Conservation (phyloP, 805 yeast species). For the Pichia ethanolica region DNA sequence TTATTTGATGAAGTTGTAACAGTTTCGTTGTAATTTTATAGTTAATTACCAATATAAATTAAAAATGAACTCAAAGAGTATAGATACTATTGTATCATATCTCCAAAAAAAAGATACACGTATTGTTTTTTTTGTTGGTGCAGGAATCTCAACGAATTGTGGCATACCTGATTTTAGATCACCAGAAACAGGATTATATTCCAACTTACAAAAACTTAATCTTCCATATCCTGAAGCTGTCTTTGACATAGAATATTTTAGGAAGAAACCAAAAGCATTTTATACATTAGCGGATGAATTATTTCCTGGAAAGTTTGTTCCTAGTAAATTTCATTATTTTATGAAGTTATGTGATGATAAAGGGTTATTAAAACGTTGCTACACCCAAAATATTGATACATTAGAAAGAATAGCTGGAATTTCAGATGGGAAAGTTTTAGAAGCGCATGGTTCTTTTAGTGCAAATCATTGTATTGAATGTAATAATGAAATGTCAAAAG, state of each 20-base stretch:
- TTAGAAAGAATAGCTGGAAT: constrained; percentile 83
- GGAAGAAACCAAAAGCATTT: constrained; percentile 73
- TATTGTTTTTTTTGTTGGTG: constrained; percentile 73
- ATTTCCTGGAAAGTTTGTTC: constrained; percentile 81
- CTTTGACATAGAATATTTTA: constrained; percentile 79
- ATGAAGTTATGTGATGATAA: constrained; percentile 62
- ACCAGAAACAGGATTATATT: constrained; percentile 82
- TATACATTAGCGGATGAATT: constrained; percentile 77
- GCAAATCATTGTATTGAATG: constrained; percentile 79
- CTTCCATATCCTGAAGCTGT: constrained; percentile 95
- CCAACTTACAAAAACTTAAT: constrained; percentile 64
- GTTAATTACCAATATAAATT: background rate
- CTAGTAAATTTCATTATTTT: constrained; percentile 75
- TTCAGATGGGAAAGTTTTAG: constrained; percentile 54
- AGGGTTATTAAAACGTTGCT: constrained; percentile 56
- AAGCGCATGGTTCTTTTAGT: constrained; percentile 95
- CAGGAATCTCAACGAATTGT: constrained; percentile 88
- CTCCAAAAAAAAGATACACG: constrained; percentile 26
- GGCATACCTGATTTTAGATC: constrained; percentile 96
- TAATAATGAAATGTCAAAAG: constrained; percentile 41
- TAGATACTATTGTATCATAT: constrained; percentile 18
- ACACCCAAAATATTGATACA: constrained; percentile 92
- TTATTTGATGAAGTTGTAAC: no score
- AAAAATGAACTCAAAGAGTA: background rate
- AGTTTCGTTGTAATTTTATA: background rate